phyloP scores from a whole-genome alignment of 2,329 filamentous ascomycete genomes.

The Tothia fuscella region DNA sequence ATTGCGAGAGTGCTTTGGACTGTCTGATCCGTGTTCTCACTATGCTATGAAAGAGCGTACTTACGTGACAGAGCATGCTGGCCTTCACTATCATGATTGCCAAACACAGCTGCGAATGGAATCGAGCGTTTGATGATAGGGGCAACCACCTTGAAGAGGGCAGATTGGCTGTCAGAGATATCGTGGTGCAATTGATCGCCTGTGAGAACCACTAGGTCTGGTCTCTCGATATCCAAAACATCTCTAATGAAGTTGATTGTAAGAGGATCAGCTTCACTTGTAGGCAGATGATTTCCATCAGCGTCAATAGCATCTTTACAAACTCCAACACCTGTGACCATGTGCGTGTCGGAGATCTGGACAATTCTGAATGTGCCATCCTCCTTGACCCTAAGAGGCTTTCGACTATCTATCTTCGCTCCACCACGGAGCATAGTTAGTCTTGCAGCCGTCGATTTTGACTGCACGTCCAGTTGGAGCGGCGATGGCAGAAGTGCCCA shows the following conservation, averaged over 20 bases:
- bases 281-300: conserved; percentile 29
- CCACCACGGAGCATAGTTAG: conserved; percentile 22
- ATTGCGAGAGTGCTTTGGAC: no score
- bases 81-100: conserved; percentile 93
- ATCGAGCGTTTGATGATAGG: conserved; percentile 77
- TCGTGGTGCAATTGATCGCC: conserved; percentile 96
- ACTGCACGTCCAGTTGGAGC: conserved; percentile 24
- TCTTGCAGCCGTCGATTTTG: conserved; percentile 25
- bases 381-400: conserved; percentile 58
- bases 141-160: conserved; percentile 83
- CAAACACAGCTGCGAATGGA: conserved; percentile 87
- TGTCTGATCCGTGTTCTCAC: background rate
- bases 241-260: conserved; percentile 80
- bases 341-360: conserved; percentile 86
- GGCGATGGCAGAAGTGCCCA: conserved; percentile 47
- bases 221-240: conserved; percentile 83
- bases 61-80: background rate
- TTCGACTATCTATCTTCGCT: conserved; percentile 28
- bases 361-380: conserved; percentile 96
- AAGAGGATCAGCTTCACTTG: conserved; percentile 84
- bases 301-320: conserved; percentile 53
- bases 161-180: conserved; percentile 30
- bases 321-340: conserved; percentile 75
- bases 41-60: conserved; percentile 27
- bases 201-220: conserved; percentile 80